Base-by-base conservation (phyloP, 2,329 filamentous ascomycete genomes). In the Diplodia corticola region DNA sequence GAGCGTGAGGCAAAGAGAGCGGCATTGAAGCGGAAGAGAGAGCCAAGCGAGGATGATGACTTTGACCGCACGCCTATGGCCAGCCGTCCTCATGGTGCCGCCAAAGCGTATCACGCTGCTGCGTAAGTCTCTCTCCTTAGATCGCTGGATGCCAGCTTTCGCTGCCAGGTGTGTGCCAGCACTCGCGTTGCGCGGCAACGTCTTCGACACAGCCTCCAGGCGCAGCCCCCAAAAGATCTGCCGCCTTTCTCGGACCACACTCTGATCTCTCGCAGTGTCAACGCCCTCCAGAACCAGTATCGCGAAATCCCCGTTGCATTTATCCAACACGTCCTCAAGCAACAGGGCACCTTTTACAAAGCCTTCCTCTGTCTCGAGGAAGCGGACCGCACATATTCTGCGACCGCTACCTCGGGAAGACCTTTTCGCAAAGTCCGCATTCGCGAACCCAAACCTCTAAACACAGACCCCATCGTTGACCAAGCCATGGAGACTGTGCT, bases 251-350 rank as follows among this genome's bases (percentile, higher is more conserved):
- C 20, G 28, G 6, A 28, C 28, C 28, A 6, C 28, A 28, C 28
- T 35, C 33, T 35, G 10, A 65, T 24, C 17, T 13, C 15, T 28
- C 15, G 15, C 35, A 78, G 76, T n/a, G 7, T 67, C 48, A 70
- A 72, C 6, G 50, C 77, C n/a, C 73, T 82, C 13, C 80, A 80
- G 68, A 76, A 80, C 61, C 79, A 82, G 50, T 82, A 81, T 59
- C 74, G 71, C 0, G 70, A 73, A 7, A 71, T 81, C 5, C 76
- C 79, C 1, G 71, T 73, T 12, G 70, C 72, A 17, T 76, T 77
- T 66, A 77, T 82, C 67, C 69, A 69, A 20, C 70, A 72, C 22
- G 71, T 72, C 1, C 55, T 80, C 5, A 59, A 33, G 17, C 51
- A 65, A 12, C 67, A 75, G 5, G 73, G 74, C 59, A 76, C 77